phyloP scores from a whole-genome alignment of 345 rosid genomes.

The sweet orange (Citrus sinensis) region DVS_A1.0 CM039167.1:1505001-1505500 shows the following conservation, averaged over 20 bases:
- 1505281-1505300: background rate
- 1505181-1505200: no score
- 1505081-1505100: no score
- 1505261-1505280: background rate
- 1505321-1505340: background rate
- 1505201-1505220: background rate
- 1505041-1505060: slow-evolving; percentile 7
- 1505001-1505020: slow-evolving; percentile 47
- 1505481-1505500: background rate
- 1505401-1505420: background rate
- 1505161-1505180: no score
- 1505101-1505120: background rate
- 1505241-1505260: background rate
- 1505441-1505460: background rate
- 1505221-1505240: background rate
- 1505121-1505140: no score
- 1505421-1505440: background rate
- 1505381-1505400: background rate
- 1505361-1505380: background rate
- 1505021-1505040: slow-evolving; percentile 49
- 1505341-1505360: background rate
- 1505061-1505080: no score
- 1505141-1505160: no score
- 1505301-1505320: background rate
- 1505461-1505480: no score